Evolutionary conservation across 2,329 filamentous ascomycete genomes (phyloP).

Genomic region (Neofusicoccum parvum): DNA sequence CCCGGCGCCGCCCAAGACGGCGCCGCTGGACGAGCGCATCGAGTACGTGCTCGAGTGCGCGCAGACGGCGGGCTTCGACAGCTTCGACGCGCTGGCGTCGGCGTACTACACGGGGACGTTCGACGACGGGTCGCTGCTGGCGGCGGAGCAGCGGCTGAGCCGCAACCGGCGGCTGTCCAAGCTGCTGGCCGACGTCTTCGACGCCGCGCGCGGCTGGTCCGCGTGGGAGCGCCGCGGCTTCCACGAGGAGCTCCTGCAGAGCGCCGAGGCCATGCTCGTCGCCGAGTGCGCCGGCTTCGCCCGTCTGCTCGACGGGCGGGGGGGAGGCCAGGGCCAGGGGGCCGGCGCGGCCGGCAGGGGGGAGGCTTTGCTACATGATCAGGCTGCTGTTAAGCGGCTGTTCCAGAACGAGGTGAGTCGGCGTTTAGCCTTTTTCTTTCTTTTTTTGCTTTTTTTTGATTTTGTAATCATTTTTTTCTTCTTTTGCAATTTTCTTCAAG

Average conservation of each 20-base stretch:
- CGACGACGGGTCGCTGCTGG: background rate
- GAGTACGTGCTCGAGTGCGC: background rate
- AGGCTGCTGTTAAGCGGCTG: background rate
- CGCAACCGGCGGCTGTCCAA: background rate
- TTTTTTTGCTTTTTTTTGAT: background rate
- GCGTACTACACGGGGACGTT: background rate
- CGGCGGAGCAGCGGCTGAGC: background rate
- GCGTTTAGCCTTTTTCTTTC: background rate
- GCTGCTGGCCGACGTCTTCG: background rate
- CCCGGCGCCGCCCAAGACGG: background rate
- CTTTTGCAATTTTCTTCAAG: too few species aligned
- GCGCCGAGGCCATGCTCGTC: background rate
- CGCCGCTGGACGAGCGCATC: background rate
- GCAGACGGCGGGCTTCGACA: background rate
- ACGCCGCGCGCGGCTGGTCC: background rate
- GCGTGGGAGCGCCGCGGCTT: background rate
- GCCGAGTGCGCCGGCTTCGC: background rate
- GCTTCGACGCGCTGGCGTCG: background rate
- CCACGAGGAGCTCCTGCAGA: background rate
- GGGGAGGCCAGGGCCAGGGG: too few species aligned
- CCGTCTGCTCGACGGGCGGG: too few species aligned
- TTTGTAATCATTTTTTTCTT: too few species aligned
- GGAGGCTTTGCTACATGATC: background rate
- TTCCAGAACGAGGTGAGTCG: background rate
- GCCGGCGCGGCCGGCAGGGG: background rate